A percentile compares a stretch with the other conserved stretches of the same genome.
These are phyloP conservation scores for Claviceps africana DNA, from an alignment of 2,329 filamentous ascomycete species.

Conservation along the genomic window DNA sequence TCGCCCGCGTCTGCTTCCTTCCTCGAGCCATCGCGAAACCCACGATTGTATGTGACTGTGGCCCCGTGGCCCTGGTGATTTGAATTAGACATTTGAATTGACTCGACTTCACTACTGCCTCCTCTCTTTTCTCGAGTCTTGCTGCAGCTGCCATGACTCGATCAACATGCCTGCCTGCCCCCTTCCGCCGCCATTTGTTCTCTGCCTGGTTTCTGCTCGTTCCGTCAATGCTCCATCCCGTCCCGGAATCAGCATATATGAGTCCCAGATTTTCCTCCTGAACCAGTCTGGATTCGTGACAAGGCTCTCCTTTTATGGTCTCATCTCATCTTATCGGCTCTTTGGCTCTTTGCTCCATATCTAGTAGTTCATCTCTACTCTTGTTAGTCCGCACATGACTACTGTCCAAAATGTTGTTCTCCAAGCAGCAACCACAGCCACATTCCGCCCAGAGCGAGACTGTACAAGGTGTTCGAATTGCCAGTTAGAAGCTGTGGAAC, in stretches of 20 bases:
- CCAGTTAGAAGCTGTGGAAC: constrained; percentile 17
- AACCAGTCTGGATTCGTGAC: background rate
- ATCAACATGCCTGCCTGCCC: background rate
- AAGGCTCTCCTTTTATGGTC: background rate
- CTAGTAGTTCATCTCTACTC: constrained; percentile 3
- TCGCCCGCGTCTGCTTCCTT: constrained; percentile 1
- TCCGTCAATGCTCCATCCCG: background rate
- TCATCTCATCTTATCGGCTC: constrained; percentile 1
- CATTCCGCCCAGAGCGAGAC: constrained; percentile 4
- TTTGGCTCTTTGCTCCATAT: constrained; percentile 3
- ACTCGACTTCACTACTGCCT: background rate
- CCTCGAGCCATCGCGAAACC: background rate
- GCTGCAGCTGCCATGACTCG: background rate
- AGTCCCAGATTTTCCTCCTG: background rate
- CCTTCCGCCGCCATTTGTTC: background rate
- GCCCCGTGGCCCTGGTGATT: background rate
- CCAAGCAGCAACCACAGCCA: constrained; percentile 7
- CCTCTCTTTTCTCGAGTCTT: background rate
- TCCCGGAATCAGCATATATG: background rate
- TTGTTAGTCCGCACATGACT: constrained; percentile 5
- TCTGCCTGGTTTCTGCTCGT: background rate
- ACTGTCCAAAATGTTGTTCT: constrained; percentile 12
- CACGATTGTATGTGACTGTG: too few species aligned
- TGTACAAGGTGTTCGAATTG: constrained; percentile 5
- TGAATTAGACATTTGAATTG: background rate